Base-by-base conservation (phyloP, 2,329 filamentous ascomycete genomes). In the Lasiodiplodia hormozganensis region DNA sequence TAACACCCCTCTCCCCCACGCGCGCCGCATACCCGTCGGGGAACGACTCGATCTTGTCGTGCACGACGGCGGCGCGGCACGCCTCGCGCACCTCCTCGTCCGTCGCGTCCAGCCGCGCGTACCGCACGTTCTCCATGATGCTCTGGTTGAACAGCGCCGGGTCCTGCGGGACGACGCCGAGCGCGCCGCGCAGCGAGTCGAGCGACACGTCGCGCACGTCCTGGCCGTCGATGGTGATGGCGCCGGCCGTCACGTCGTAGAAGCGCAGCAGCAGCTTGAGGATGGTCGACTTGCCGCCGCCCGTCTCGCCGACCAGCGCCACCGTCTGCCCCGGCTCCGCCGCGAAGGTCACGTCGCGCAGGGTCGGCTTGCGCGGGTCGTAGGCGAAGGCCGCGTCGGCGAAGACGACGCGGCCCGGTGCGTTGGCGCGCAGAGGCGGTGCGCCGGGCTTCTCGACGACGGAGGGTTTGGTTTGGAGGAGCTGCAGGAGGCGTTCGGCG, bases 1-100 rank as follows among this genome's bases (percentile, higher is more conserved):
- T 93, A 58, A 91, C 90, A 4, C 93, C 93, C 34, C 87, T 87
- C 74, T 95, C 92, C 1, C 93, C 93, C 1, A 96, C 92, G 10
- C 86, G 79, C 0, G 92, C 93, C 4, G 90, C 85, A 74, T 94
- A 94, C 1, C 88, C 87, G 82, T 92, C 52, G 2, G 43, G 53
- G n/a, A 67, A 65, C 10, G 49, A 34, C 14, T 38, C 3, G 34
- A 68, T 53, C 40, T 69, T 49, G 6, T 60, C 47, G 38, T 67
- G 65, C 11, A 68, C 49, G 18, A 51, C 70, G n/a, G 79, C 79
- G 58, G 80, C 78, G 40, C 74, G 74, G 70, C 79, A 81, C 2
- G 79, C 79, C 18, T 76, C 76, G 57, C 76, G 70, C 1, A 81
- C 89, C 67, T 81, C 82, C 23, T 87, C 86, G 31, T 85, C 83